Percentiles rank a stretch among this genome's conserved stretches.
Conservation (phyloP, 352 stramenopile species). For the Phytophthora sp. region DNA sequence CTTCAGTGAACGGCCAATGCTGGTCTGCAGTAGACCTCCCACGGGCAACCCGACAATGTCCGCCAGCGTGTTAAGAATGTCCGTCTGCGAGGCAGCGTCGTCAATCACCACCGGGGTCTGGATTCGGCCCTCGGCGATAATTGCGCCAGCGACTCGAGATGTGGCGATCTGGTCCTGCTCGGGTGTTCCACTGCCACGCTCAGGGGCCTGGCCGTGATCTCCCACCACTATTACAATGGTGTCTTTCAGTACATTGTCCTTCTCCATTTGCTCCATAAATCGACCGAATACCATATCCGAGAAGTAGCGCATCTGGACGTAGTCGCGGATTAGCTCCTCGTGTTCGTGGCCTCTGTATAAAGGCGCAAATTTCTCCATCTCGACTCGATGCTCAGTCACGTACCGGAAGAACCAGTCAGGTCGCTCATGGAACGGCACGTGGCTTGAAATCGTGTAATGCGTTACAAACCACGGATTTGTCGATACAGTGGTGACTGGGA, state of each 20-base stretch:
- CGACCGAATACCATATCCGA: constrained; percentile 59
- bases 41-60: constrained; percentile 66
- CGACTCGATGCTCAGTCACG: constrained; percentile 27
- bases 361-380: constrained; percentile 50
- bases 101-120: constrained; percentile 47
- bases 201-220: constrained; percentile 70
- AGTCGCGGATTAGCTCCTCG: constrained; percentile 56
- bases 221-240: constrained; percentile 69
- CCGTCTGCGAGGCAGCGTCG: constrained; percentile 53
- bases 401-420: constrained; percentile 67
- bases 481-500: constrained; percentile 19
- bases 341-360: constrained; percentile 55
- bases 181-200: constrained; percentile 49
- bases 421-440: constrained; percentile 64
- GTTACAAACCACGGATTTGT: constrained; percentile 63
- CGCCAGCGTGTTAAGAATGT: constrained; percentile 69
- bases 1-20: constrained; percentile 68
- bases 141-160: constrained; percentile 50
- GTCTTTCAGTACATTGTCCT: constrained; percentile 61
- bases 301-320: constrained; percentile 74
- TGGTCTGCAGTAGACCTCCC: constrained; percentile 58
- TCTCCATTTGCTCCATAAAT: constrained; percentile 66
- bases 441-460: constrained; percentile 82
- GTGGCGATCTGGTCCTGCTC: constrained; percentile 57
- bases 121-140: constrained; percentile 67